Evolutionary conservation across 2,329 filamentous ascomycete genomes (phyloP).

Genomic region (Pleomassaria siparia): DNA sequence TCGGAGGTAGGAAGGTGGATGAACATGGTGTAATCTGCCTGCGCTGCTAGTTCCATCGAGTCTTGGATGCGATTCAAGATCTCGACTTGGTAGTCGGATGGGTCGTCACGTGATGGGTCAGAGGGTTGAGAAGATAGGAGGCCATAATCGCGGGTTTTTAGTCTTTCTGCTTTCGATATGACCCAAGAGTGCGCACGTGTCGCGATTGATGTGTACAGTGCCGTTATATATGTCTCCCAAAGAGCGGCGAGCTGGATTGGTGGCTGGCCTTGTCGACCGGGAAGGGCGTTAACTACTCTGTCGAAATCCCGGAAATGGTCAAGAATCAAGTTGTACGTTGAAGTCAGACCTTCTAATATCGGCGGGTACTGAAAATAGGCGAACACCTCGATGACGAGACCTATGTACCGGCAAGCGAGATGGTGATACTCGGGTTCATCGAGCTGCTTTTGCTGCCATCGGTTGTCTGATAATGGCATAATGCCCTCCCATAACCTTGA

Average conservation of each 20-base stretch:
- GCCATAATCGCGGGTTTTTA: constrained; percentile 1
- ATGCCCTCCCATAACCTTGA: constrained; percentile 3
- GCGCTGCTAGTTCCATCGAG: neutral
- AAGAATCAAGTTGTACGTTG: neutral
- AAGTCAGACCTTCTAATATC: neutral
- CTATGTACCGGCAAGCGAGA: constrained; percentile 1
- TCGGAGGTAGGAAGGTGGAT: neutral
- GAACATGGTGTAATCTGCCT: constrained; percentile 3
- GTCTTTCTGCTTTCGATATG: neutral
- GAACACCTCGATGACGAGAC: constrained; percentile 3
- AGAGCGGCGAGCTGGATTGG: neutral
- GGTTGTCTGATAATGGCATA: constrained; percentile 1
- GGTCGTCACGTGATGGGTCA: neutral
- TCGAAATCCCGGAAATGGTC: constrained; percentile 5
- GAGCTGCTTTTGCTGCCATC: constrained; percentile 2
- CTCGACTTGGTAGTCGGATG: neutral
- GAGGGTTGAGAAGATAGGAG: neutral
- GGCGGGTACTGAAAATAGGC: neutral
- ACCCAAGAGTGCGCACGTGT: constrained; percentile 4
- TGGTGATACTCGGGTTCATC: neutral
- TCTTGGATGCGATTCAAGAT: constrained; percentile 4
- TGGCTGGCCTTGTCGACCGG: neutral
- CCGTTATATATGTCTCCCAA: constrained; percentile 2
- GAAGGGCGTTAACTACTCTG: neutral
- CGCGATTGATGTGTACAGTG: constrained; percentile 2